Conservation (phyloP, 2,329 filamentous ascomycete species). For the Nannizziopsis arthrosporioides region DNA sequence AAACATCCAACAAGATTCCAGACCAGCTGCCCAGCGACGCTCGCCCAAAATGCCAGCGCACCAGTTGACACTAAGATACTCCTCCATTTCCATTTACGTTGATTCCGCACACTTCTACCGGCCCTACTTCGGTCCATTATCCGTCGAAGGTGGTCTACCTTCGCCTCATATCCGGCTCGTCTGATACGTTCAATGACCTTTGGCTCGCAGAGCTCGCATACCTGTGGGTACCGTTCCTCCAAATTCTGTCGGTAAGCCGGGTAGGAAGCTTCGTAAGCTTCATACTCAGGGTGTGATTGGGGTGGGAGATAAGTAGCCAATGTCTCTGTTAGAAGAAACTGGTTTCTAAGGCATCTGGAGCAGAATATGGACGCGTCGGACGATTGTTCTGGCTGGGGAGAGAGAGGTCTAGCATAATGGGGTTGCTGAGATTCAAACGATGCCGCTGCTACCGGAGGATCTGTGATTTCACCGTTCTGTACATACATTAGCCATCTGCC, state of each 20-base stretch:
- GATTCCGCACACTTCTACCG: constrained; percentile 24
- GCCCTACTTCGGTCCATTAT: constrained; percentile 55
- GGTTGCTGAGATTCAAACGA: constrained; percentile 34
- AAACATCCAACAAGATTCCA: constrained; percentile 33
- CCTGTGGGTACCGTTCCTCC: constrained; percentile 76
- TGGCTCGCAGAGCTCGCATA: constrained; percentile 70
- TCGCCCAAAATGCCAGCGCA: constrained; percentile 34
- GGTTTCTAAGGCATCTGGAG: constrained; percentile 73
- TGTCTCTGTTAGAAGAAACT: constrained; percentile 63
- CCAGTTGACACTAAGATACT: constrained; percentile 34
- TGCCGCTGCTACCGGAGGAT: constrained; percentile 60
- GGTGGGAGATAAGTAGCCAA: constrained; percentile 69
- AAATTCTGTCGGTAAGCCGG: constrained; percentile 59
- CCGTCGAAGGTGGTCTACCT: constrained; percentile 65
- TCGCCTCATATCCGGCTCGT: constrained; percentile 65
- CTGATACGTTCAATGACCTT: constrained; percentile 58
- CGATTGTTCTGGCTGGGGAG: constrained; percentile 27
- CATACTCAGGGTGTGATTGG: constrained; percentile 55
- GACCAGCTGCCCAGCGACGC: constrained; percentile 33
- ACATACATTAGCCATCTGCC: constrained; percentile 1
- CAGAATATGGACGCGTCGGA: constrained; percentile 49
- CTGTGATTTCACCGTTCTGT: constrained; percentile 77
- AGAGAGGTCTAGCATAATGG: constrained; percentile 38
- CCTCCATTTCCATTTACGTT: constrained; percentile 33
- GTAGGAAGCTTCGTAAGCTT: constrained; percentile 55